These are phyloP conservation scores for Candida nemodendra DNA, from an alignment of 805 yeast genomes.

Conservation along the genomic window DNA sequence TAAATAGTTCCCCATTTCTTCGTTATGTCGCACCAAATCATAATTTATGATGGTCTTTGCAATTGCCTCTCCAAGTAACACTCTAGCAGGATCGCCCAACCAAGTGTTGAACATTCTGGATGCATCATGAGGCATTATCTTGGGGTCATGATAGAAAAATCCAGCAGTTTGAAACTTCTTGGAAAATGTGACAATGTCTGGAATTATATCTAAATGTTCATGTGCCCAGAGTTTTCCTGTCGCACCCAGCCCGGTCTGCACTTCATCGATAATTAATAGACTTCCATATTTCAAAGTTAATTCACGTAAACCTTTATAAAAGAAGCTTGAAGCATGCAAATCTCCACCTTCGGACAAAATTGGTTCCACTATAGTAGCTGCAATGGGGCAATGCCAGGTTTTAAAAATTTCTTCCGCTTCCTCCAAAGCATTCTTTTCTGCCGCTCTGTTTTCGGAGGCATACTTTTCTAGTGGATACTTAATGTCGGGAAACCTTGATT, in stretches of 20 bases:
- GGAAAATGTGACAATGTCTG: slow-evolving; percentile 80
- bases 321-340: slow-evolving; percentile 71
- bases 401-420: slow-evolving; percentile 68
- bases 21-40: slow-evolving; percentile 53
- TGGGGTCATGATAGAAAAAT: slow-evolving; percentile 71
- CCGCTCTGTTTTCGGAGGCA: slow-evolving; percentile 67
- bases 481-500: slow-evolving; percentile 77
- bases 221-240: slow-evolving; percentile 85
- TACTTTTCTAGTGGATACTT: slow-evolving; percentile 81
- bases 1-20: slow-evolving; percentile 64
- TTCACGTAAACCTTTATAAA: slow-evolving; percentile 79
- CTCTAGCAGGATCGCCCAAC: slow-evolving; percentile 87
- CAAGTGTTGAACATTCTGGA: slow-evolving; percentile 89
- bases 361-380: slow-evolving; percentile 87
- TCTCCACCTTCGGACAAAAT: slow-evolving; percentile 90
- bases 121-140: slow-evolving; percentile 67
- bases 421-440: slow-evolving; percentile 76
- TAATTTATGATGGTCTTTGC: slow-evolving; percentile 58
- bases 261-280: slow-evolving; percentile 76
- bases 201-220: slow-evolving; percentile 70
- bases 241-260: slow-evolving; percentile 86
- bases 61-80: slow-evolving; percentile 70
- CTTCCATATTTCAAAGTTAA: slow-evolving; percentile 66
- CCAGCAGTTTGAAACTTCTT: slow-evolving; percentile 89
- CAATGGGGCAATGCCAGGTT: slow-evolving; percentile 71